phyloP scores from a whole-genome alignment of 345 rosid species.

The Acer negundo region DNA sequence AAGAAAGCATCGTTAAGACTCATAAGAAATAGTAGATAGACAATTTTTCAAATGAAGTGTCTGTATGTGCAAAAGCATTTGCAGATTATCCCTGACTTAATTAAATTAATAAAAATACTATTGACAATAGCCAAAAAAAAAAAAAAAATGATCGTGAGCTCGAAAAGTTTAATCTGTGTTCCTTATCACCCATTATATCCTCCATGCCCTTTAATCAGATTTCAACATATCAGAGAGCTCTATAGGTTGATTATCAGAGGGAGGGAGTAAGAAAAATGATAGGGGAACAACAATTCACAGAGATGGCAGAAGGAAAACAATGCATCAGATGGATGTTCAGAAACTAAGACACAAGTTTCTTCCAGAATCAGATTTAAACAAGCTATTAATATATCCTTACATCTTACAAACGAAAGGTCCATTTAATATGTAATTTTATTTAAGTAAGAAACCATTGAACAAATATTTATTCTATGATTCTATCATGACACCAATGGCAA shows the following conservation, averaged over 20 bases:
- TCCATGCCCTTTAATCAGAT: slow-evolving; percentile 9
- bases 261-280: neutral
- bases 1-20: neutral
- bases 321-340: slow-evolving; percentile 5
- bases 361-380: neutral
- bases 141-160: neutral
- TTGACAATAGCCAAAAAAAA: neutral
- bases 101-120: neutral
- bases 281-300: neutral
- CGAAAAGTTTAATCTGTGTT: neutral
- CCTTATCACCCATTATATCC: neutral
- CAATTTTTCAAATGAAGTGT: slow-evolving; percentile 3
- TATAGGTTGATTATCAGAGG: neutral
- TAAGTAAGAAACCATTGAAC: neutral
- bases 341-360: neutral
- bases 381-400: neutral
- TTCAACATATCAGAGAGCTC: neutral
- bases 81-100: neutral
- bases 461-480: neutral
- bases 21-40: neutral
- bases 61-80: neutral
- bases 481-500: neutral
- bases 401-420: neutral
- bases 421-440: too few relatives aligned
- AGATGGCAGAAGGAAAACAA: neutral